phyloP scores from a whole-genome alignment of 1,139 yeast genomes.

The Petasospora fabianii region DNA sequence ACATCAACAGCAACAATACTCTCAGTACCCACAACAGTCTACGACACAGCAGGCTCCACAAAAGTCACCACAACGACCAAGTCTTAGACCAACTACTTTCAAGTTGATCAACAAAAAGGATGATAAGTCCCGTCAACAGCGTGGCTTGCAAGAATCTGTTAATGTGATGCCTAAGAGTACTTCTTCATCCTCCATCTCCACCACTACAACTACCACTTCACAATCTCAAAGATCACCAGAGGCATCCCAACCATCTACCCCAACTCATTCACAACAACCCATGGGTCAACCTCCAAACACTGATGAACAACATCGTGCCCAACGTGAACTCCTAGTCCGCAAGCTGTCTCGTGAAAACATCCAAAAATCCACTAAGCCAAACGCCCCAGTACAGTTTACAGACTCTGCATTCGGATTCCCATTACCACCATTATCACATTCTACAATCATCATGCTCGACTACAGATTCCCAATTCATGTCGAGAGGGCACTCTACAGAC shows the following conservation, averaged over 20 bases:
- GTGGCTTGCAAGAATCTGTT: slow-evolving; percentile 20
- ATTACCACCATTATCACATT: slow-evolving; percentile 70
- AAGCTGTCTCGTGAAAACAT: slow-evolving; percentile 33
- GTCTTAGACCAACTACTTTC: slow-evolving; percentile 14
- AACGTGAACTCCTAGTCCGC: slow-evolving; percentile 19
- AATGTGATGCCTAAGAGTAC: slow-evolving; percentile 14
- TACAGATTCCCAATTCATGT: slow-evolving; percentile 90
- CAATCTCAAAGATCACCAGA: slow-evolving; percentile 7
- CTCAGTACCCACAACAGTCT: slow-evolving; percentile 1
- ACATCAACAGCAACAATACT: slow-evolving; percentile 2
- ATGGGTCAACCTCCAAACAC: slow-evolving; percentile 2
- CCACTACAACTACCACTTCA: too few relatives aligned
- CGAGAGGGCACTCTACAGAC: slow-evolving; percentile 89
- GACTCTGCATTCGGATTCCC: slow-evolving; percentile 88
- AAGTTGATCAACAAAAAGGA: slow-evolving; percentile 13
- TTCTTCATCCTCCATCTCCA: background rate
- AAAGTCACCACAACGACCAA: slow-evolving; percentile 17
- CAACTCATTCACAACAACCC: slow-evolving; percentile 1
- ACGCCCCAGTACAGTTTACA: slow-evolving; percentile 73
- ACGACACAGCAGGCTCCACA: slow-evolving; percentile 1
- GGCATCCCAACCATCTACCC: slow-evolving; percentile 16
- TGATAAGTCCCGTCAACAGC: background rate
- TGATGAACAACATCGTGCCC: slow-evolving; percentile 20
- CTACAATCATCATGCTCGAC: slow-evolving; percentile 75
- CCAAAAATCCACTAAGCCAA: slow-evolving; percentile 38